A percentile compares a stretch with the other conserved stretches of the same genome.
Evolutionary conservation across 2,329 filamentous ascomycete genomes (phyloP).

Genomic region (Malbranchea zuffiana): DNA sequence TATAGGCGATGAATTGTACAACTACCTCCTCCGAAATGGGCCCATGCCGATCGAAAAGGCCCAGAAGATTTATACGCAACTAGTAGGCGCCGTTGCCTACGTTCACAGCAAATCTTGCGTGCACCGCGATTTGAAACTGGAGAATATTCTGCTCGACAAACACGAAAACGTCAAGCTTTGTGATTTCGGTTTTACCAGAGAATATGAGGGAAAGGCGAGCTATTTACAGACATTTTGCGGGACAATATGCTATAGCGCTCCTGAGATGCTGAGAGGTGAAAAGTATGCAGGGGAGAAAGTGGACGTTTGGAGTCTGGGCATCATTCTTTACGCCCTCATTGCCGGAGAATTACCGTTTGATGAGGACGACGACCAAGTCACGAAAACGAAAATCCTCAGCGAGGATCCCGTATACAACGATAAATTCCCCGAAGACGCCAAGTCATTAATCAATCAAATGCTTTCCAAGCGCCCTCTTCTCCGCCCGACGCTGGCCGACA

Average conservation of each 20-base stretch:
- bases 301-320: slow-evolving; percentile 94
- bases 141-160: slow-evolving; percentile 93
- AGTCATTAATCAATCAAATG: slow-evolving; percentile 64
- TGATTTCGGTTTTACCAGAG: slow-evolving; percentile 94
- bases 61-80: slow-evolving; percentile 89
- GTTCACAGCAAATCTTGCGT: slow-evolving; percentile 93
- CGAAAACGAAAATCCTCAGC: slow-evolving; percentile 71
- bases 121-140: slow-evolving; percentile 90
- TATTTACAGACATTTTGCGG: slow-evolving; percentile 96
- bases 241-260: slow-evolving; percentile 93
- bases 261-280: slow-evolving; percentile 96
- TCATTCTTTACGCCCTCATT: slow-evolving; percentile 75
- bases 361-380: slow-evolving; percentile 83
- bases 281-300: slow-evolving; percentile 98
- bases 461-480: slow-evolving; percentile 83
- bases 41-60: slow-evolving; percentile 75
- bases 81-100: slow-evolving; percentile 88
- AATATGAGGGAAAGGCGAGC: slow-evolving; percentile 91
- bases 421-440: slow-evolving; percentile 64
- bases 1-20: slow-evolving; percentile 88
- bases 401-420: slow-evolving; percentile 80
- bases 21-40: slow-evolving; percentile 81
- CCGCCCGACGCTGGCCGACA: slow-evolving; percentile 70
- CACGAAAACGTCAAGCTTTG: slow-evolving; percentile 95
- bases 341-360: slow-evolving; percentile 84